Percentiles rank a stretch among this genome's conserved stretches.
These are phyloP conservation scores for Orbilia oligospora DNA, from an alignment of 2,329 filamentous ascomycete species.

Conservation along the genomic window DNA sequence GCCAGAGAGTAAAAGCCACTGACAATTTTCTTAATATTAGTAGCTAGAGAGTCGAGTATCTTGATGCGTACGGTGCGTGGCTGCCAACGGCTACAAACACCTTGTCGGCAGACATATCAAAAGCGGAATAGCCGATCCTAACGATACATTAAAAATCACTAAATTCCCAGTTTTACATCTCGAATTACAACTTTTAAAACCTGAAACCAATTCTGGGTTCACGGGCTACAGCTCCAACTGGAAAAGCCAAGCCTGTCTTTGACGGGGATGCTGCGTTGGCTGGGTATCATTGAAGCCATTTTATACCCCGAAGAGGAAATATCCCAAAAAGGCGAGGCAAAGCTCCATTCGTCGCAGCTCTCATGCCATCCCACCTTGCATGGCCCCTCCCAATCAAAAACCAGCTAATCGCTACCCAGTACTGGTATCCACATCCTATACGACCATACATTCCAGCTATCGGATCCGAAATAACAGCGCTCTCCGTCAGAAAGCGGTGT, in stretches of 20 bases:
- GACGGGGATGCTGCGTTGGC: slow-evolving; percentile 5
- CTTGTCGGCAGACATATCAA: not conserved
- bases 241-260: slow-evolving; percentile 1
- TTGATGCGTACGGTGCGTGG: slow-evolving; percentile 4
- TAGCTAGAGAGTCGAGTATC: slow-evolving; percentile 9
- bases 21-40: slow-evolving; percentile 1
- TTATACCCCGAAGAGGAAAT: slow-evolving; percentile 9
- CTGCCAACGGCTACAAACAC: slow-evolving; percentile 15
- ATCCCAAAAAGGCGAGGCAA: slow-evolving; percentile 18
- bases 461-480: slow-evolving; percentile 20
- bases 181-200: not conserved
- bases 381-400: slow-evolving; percentile 18
- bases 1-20: not conserved
- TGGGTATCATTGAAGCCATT: slow-evolving; percentile 18
- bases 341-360: slow-evolving; percentile 12
- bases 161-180: slow-evolving; percentile 21
- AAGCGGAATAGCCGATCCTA: slow-evolving; percentile 23
- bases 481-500: slow-evolving; percentile 22
- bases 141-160: slow-evolving; percentile 3
- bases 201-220: slow-evolving; percentile 10
- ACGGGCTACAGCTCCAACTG: slow-evolving; percentile 1
- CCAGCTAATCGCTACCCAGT: slow-evolving; percentile 23
- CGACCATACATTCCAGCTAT: slow-evolving; percentile 19
- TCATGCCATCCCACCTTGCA: slow-evolving; percentile 30
- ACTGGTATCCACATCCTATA: slow-evolving; percentile 18